These are phyloP conservation scores for Fragaria nilgerrensis DNA, from an alignment of 306 rosid species.

Conservation along the genomic window DNA sequence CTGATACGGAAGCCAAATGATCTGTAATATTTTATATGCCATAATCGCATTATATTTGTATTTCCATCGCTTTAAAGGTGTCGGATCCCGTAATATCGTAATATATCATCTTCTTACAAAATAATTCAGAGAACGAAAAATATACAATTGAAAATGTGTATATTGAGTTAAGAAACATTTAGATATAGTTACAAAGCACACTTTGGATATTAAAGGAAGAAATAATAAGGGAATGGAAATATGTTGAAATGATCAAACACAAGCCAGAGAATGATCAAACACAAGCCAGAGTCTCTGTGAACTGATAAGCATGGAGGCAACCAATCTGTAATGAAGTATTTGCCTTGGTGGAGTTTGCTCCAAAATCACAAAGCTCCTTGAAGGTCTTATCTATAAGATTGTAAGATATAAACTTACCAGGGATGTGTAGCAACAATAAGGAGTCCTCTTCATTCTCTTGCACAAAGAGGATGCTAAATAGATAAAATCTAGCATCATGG, in stretches of 20 bases:
- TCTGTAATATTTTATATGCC: background rate
- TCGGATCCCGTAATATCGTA: background rate
- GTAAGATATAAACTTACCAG: constrained; percentile 23
- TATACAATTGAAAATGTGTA: background rate
- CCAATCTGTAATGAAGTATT: constrained; percentile 11
- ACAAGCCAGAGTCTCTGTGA: constrained; percentile 11
- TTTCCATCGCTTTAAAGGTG: too few species aligned
- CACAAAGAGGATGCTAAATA: constrained; percentile 17
- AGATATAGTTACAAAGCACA: background rate
- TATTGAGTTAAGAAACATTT: background rate
- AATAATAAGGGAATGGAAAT: background rate
- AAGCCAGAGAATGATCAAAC: constrained; percentile 15
- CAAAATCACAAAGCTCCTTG: constrained; percentile 10
- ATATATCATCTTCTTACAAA: background rate
- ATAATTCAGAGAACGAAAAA: background rate
- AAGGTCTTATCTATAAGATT: constrained; percentile 15
- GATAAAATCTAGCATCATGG: background rate
- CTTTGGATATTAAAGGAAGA: background rate
- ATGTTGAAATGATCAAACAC: constrained; percentile 5
- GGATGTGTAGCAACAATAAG: constrained; percentile 24
- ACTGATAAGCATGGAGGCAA: constrained; percentile 20
- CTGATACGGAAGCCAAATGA: background rate
- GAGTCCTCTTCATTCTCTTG: constrained; percentile 18
- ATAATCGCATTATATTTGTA: background rate
- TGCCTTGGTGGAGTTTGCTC: background rate